These are phyloP conservation scores for Cladorrhinum samala DNA, from an alignment of 495 filamentous ascomycete species.

Conservation along the genomic window DNA sequence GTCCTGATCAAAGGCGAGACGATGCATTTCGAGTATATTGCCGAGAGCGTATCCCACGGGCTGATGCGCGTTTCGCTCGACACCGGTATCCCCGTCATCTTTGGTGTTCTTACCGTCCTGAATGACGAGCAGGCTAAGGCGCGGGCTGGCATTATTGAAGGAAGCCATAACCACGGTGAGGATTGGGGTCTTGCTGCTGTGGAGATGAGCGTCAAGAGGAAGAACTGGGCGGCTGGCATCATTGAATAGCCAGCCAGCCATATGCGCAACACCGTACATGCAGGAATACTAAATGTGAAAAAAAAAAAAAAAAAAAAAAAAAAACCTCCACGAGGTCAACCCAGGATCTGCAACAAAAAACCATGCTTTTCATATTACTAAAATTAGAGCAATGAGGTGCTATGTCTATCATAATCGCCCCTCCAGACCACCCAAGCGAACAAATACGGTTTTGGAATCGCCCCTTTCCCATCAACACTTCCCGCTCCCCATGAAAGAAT, in stretches of 20 bases:
- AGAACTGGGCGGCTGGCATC: constrained; percentile 59
- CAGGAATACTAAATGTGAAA: too few species aligned
- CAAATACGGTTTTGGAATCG: not conserved
- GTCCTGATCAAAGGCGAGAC: constrained; percentile 97
- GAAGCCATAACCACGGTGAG: constrained; percentile 76
- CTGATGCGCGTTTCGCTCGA: constrained; percentile 93
- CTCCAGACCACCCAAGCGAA: constrained; percentile 8
- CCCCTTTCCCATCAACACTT: not conserved
- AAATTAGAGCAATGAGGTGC: constrained; percentile 29
- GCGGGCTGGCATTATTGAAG: constrained; percentile 66
- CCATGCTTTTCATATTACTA: constrained; percentile 25
- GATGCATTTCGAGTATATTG: constrained; percentile 97
- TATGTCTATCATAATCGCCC: constrained; percentile 33
- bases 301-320: too few species aligned
- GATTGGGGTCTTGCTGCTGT: constrained; percentile 79
- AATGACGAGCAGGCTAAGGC: constrained; percentile 80
- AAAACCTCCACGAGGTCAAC: too few species aligned
- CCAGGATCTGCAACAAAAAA: not conserved
- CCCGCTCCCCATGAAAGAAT: not conserved
- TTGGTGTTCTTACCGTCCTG: constrained; percentile 86
- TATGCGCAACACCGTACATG: too few species aligned
- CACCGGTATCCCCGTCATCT: constrained; percentile 79
- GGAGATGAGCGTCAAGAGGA: constrained; percentile 66
- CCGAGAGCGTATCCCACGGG: constrained; percentile 82
- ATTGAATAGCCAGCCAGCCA: constrained; percentile 33